These are phyloP conservation scores for Anisodus tanguticus DNA, from an alignment of 257 asterid genomes.

Conservation along the genomic window DNA sequence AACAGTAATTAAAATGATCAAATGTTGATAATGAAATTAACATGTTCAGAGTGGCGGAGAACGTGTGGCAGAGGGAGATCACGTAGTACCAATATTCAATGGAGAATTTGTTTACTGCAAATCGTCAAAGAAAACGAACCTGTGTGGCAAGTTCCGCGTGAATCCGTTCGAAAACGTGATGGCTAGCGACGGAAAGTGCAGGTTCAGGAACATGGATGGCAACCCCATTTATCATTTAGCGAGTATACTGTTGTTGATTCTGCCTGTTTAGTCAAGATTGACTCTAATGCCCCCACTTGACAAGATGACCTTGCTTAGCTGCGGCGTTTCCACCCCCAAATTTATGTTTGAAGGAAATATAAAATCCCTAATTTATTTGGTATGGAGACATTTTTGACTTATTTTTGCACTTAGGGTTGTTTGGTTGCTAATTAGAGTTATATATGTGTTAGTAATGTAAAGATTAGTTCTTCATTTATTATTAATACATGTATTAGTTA, in stretches of 20 bases:
- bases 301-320: constrained; percentile 78
- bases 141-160: constrained; percentile 69
- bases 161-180: constrained; percentile 70
- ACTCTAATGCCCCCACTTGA: constrained; percentile 56
- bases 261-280: constrained; percentile 73
- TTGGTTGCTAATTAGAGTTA: no score
- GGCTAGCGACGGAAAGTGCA: constrained; percentile 60
- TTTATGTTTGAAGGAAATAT: no score
- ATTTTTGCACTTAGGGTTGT: no score
- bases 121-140: constrained; percentile 62
- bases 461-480: no score
- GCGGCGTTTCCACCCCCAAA: constrained; percentile 66
- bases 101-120: constrained; percentile 81
- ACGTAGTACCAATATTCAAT: constrained; percentile 78
- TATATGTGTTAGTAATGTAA: no score
- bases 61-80: constrained; percentile 76
- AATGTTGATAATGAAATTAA: not conserved
- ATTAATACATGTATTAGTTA: no score
- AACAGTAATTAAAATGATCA: no score
- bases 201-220: constrained; percentile 66
- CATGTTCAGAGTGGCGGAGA: constrained; percentile 64
- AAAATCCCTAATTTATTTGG: no score
- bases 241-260: constrained; percentile 86
- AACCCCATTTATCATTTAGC: constrained; percentile 70
- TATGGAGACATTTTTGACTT: no score